These are phyloP conservation scores for Taphrina deformans DNA, from an alignment of 1,139 yeast genomes.

Conservation along the genomic window DNA sequence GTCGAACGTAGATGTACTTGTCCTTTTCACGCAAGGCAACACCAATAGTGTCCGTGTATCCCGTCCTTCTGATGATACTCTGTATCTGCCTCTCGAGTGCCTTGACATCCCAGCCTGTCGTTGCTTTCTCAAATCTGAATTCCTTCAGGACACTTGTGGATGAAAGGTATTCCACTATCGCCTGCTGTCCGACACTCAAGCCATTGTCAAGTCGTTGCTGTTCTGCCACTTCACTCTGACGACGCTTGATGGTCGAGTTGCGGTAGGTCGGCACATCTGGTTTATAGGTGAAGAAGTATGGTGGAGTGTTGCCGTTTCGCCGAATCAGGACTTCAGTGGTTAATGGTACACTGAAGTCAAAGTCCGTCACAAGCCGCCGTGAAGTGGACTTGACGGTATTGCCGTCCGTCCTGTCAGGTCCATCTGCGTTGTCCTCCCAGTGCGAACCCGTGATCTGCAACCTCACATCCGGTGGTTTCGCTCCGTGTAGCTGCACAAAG, in stretches of 20 bases:
- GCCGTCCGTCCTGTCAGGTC: constrained; percentile 7
- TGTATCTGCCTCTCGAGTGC: background rate
- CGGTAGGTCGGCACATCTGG: constrained; percentile 10
- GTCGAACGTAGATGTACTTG: background rate
- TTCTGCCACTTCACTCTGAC: background rate
- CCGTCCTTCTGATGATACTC: constrained; percentile 14
- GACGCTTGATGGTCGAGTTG: constrained; percentile 6
- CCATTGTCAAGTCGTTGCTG: constrained; percentile 7
- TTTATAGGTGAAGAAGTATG: constrained; percentile 5
- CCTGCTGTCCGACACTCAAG: constrained; percentile 7
- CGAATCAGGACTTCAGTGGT: constrained; percentile 8
- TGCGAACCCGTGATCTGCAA: constrained; percentile 7
- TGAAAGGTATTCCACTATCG: constrained; percentile 1
- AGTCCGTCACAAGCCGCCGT: constrained; percentile 8
- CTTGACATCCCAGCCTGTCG: constrained; percentile 13
- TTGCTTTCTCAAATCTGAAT: constrained; percentile 7
- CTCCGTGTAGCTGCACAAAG: constrained; percentile 13
- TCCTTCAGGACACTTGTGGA: background rate
- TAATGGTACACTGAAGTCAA: background rate
- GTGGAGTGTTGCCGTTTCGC: constrained; percentile 6
- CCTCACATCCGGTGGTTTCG: constrained; percentile 8
- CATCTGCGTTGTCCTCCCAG: constrained; percentile 5
- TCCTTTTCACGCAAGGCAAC: background rate
- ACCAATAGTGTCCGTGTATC: background rate
- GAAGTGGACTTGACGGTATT: background rate